phyloP scores from a whole-genome alignment of 768 basidiomycete species.

The Botryobasidium botryosum region DNA sequence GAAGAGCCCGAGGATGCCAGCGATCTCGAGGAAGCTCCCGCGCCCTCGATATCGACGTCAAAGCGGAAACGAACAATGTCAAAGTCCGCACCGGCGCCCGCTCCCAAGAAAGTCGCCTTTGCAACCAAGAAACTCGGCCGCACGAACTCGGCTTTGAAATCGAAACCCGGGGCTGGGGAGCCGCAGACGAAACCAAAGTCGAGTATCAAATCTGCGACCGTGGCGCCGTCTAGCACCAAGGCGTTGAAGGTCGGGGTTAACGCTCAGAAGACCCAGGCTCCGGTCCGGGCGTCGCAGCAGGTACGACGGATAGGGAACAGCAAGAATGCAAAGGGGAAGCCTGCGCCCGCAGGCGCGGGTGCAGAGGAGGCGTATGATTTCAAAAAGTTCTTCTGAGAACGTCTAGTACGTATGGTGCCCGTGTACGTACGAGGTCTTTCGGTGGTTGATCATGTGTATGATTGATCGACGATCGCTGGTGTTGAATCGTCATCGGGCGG shows the following conservation, averaged over 20 bases:
- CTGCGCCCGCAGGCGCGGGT: conserved; percentile 11
- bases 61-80: conserved; percentile 33
- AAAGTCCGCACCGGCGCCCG: conserved; percentile 18
- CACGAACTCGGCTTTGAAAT: conserved; percentile 1
- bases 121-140: conserved; percentile 17
- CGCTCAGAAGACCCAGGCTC: conserved; percentile 10
- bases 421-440: too few species aligned
- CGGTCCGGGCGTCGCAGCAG: too few species aligned
- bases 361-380: conserved; percentile 37
- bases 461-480: too few species aligned
- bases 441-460: too few species aligned
- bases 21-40: conserved; percentile 19
- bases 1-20: conserved; percentile 21
- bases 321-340: conserved; percentile 14
- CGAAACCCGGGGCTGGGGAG: conserved; percentile 4
- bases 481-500: too few species aligned
- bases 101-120: conserved; percentile 41
- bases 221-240: neutral
- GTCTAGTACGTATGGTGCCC: too few species aligned
- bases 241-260: neutral
- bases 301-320: conserved; percentile 3
- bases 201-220: conserved; percentile 12
- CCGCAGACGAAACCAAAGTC: conserved; percentile 11
- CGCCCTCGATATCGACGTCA: conserved; percentile 18
- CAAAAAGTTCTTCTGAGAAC: conserved; percentile 31